Evolutionary conservation across 2,329 filamentous ascomycete species (phyloP).

Genomic region (Fusarium miscanthi): DNA sequence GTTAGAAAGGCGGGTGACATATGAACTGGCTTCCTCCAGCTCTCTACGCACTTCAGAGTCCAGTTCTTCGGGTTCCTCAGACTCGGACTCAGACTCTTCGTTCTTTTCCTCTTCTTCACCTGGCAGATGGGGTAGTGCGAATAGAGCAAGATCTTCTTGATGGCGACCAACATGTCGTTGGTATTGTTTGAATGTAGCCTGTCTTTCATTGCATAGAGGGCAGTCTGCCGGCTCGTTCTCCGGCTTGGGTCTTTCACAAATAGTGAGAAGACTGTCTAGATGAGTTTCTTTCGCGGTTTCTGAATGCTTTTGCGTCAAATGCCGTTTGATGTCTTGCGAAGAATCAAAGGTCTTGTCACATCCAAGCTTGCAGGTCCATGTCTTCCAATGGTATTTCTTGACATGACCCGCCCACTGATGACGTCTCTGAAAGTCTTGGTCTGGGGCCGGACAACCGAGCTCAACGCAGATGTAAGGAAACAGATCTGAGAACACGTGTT

Average conservation of each 20-base stretch:
- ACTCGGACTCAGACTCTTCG: accelerated
- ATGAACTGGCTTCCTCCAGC: neutral
- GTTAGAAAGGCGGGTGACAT: accelerated
- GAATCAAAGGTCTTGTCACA: accelerated
- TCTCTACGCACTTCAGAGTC: too few species aligned
- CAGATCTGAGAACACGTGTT: neutral
- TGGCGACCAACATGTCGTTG: neutral
- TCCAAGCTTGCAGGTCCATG: neutral
- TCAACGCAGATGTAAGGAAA: neutral
- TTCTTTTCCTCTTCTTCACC: accelerated
- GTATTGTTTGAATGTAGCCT: neutral
- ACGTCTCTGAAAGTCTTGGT: neutral
- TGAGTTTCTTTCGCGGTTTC: accelerated
- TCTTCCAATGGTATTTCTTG: neutral
- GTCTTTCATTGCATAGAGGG: neutral
- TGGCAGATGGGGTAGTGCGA: neutral
- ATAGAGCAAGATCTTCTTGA: slow-evolving; percentile 8
- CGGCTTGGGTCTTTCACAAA: accelerated
- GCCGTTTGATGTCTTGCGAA: accelerated
- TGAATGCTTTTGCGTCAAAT: neutral
- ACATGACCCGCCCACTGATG: neutral
- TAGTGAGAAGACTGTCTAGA: accelerated
- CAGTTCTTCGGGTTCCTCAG: accelerated
- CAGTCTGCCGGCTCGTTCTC: neutral
- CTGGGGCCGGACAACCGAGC: neutral